A percentile compares a stretch with the other conserved stretches of the same genome.
Evolutionary conservation across 2,329 filamentous ascomycete species (phyloP).

Genomic region (Diaporthe caulivora): DNA sequence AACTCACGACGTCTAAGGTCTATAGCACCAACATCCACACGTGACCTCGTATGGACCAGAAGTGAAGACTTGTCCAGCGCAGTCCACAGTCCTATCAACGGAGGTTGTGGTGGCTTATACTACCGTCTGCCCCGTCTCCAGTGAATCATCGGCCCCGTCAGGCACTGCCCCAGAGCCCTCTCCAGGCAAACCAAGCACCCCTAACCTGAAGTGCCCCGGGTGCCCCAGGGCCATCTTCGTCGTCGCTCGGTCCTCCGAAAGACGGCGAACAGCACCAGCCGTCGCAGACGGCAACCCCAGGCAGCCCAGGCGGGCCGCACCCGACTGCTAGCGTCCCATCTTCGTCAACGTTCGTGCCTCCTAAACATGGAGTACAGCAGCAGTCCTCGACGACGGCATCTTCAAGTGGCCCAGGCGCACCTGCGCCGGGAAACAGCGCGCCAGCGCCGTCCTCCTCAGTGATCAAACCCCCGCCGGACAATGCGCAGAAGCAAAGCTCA

Average conservation of each 20-base stretch:
- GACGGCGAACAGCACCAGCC: background rate
- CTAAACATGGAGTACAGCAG: background rate
- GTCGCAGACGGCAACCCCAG: background rate
- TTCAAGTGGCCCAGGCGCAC: background rate
- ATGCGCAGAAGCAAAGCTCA: background rate
- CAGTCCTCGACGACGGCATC: background rate
- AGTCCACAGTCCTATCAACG: slow-evolving; percentile 16
- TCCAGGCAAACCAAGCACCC: background rate
- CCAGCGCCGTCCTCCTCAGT: background rate
- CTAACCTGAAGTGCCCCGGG: too few relatives aligned
- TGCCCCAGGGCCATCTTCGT: too few relatives aligned
- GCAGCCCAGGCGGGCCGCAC: too few relatives aligned
- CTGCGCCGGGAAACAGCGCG: background rate
- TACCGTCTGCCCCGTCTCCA: slow-evolving; percentile 28
- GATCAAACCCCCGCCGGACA: background rate
- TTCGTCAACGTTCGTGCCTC: background rate
- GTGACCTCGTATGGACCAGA: slow-evolving; percentile 31
- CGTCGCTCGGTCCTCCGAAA: background rate
- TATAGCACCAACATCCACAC: slow-evolving; percentile 31
- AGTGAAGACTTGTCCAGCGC: slow-evolving; percentile 26
- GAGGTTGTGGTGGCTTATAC: slow-evolving; percentile 26
- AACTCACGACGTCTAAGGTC: slow-evolving; percentile 10
- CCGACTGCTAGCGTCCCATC: background rate
- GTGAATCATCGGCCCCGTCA: background rate
- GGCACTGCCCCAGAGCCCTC: background rate